Percentiles rank a stretch among this genome's conserved stretches.
Evolutionary conservation across 129 eudicot species (phyloP).

Genomic region (Escallonia rubra): DNA sequence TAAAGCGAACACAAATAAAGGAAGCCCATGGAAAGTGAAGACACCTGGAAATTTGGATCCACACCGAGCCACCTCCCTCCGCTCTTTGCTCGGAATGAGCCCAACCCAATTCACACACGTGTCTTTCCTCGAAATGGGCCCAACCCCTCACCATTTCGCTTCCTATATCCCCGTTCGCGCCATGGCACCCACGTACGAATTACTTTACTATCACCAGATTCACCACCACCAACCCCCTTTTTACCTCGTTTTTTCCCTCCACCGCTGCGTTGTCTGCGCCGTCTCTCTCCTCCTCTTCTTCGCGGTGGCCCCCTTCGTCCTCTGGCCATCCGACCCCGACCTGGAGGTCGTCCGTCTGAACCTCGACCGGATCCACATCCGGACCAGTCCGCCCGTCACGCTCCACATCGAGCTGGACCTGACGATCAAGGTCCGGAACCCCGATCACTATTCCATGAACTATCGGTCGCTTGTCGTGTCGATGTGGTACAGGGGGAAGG

Average conservation of each 20-base stretch:
- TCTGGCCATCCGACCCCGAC: constrained; percentile 82
- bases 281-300: constrained; percentile 5
- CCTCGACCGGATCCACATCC: constrained; percentile 41
- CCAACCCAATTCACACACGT: too few relatives aligned
- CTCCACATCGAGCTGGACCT: constrained; percentile 50
- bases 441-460: constrained; percentile 46
- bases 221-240: too few relatives aligned
- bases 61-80: too few relatives aligned
- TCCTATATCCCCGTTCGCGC: too few relatives aligned
- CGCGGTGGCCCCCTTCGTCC: constrained; percentile 33
- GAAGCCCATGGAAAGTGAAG: too few relatives aligned
- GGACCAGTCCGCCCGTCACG: constrained; percentile 38
- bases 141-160: too few relatives aligned
- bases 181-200: too few relatives aligned
- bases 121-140: too few relatives aligned
- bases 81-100: too few relatives aligned
- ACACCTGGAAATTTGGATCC: too few relatives aligned
- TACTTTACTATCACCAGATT: too few relatives aligned
- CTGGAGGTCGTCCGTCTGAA: constrained; percentile 51
- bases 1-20: too few relatives aligned
- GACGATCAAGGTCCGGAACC: constrained; percentile 45
- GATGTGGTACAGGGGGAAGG: constrained; percentile 63
- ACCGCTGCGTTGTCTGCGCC: constrained; percentile 6
- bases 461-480: constrained; percentile 35
- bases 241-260: constrained; percentile 11